Percentiles rank a stretch among this genome's conserved stretches.
These are phyloP conservation scores for Eucalyptus victrix DNA, from an alignment of 345 rosid species.

Conservation along the genomic window DNA sequence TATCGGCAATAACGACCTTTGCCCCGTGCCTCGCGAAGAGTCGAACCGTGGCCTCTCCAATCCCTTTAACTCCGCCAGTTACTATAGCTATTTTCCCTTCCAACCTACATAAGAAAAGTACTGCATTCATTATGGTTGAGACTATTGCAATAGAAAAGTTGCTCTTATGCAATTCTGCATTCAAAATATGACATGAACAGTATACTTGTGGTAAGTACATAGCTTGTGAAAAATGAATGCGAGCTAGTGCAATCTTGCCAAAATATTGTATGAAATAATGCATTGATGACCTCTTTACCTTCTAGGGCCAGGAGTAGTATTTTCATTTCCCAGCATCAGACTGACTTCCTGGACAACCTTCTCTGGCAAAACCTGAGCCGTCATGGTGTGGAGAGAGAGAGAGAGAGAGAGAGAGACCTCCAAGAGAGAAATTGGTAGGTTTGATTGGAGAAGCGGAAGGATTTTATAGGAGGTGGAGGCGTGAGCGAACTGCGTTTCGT, in stretches of 20 bases:
- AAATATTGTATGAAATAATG: not conserved
- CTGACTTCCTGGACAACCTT: not conserved
- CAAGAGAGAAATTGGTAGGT: not conserved
- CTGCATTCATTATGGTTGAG: not conserved
- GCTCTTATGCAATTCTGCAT: not conserved
- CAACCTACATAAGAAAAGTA: slow-evolving; percentile 23
- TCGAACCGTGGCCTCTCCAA: slow-evolving; percentile 62
- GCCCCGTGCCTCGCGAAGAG: slow-evolving; percentile 72
- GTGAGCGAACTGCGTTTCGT: not conserved
- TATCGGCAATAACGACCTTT: slow-evolving; percentile 64
- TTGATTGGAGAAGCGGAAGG: not conserved
- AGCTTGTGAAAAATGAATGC: not conserved
- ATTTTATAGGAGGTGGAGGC: not conserved
- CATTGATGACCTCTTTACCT: not conserved
- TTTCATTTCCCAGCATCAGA: not conserved
- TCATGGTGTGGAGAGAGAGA: not conserved
- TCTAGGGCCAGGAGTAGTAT: not conserved
- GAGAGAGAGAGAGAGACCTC: not conserved
- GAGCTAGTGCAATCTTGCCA: not conserved
- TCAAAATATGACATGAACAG: not conserved
- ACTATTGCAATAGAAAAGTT: not conserved
- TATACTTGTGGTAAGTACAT: not conserved
- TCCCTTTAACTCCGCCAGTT: slow-evolving; percentile 83
- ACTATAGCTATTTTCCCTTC: slow-evolving; percentile 71
- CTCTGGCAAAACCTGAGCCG: not conserved